Evolutionary conservation across 1,284 basidiomycete species (phyloP), one percentile per base, ranked within the genome.

Genomic region (Clitocybe nebularis): DNA sequence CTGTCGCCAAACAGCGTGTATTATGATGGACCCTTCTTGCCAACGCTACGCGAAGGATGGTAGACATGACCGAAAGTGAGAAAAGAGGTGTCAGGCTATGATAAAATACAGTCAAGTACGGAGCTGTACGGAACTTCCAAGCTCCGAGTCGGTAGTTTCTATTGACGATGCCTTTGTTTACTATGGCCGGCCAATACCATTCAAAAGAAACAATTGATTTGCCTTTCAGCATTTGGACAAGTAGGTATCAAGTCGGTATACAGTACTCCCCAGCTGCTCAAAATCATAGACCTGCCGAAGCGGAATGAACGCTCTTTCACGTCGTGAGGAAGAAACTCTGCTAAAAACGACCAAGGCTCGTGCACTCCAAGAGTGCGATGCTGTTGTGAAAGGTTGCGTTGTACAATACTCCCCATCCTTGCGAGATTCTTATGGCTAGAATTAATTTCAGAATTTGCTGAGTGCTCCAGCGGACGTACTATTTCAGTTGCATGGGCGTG

Each of bases 401-500:
- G 3, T 13, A 33, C 11, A 2, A 35, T n/a, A 14, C 4, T n/a
- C 6, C 24, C 4, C 23, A n/a, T 24, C 34, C 9, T 28, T 9
- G 8, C 6, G 13, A n/a, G 6, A 13, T 11, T 13, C 8, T 35
- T 10, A 13, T 32, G 41, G 8, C 10, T 20, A 16, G 19, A 23
- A 4, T 13, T n/a, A 9, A 21, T 10, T 39, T 5, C 34, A 94
- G 92, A 77, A 25, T 95, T 94, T 57, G 91, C 91, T 14, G 74
- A 81, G 14, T 95, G 92, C 61, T 82, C 87, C 0, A 72, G 75
- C 34, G 90, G 90, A 5, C 78, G 91, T 11, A 90, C 86, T 1
- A 67, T 95, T 45, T 86, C 89, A 2, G 80, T 93, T 17, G 84
- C 84, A 7, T 95, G 91, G 84, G 77, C 80, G 22, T 95, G 92